Evolutionary conservation across 2,329 filamentous ascomycete genomes (phyloP), one percentile per base, ranked within the genome.

Genomic region (Exophiala aquamarina): DNA sequence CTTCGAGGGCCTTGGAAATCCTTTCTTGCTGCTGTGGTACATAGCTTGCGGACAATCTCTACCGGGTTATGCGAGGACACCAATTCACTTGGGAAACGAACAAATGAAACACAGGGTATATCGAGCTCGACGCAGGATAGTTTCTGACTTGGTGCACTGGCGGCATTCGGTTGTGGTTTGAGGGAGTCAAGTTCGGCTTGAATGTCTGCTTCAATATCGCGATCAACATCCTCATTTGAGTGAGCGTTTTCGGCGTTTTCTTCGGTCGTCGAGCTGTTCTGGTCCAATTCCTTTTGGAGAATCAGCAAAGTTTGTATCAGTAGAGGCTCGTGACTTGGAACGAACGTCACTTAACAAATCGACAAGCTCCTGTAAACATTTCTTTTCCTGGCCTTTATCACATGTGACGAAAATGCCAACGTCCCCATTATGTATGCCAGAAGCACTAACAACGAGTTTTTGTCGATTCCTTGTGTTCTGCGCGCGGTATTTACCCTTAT

Each of bases 401-500:
- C 81, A 83, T 3, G 81, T 83, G 33, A 79, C 76, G 70, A 82
- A 83, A 20, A 84, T 80, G 9, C 82, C 82, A 41, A 73, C 71
- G 59, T 84, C 80, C 13, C 80, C 81, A 43, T 56, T 60, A 47
- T 72, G 68, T 41, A 74, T 56, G 60, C 57, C 56, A 33, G 58
- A 59, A n/a, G 55, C 44, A 41, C 55, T 58, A 44, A 52, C 18
- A 38, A 31, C 39, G 40, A 23, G 32, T 44, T 38, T 19, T 20
- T 28, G 37, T 13, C 35, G 35, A 21, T 19, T 19, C 35, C 41
- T 36, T 28, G 14, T 11, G 7, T 26, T 19, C n/a, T 43, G 26
- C 8, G 35, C 11, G n/a, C 40, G 23, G 33, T 39, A 43, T 31
- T 43, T 37, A 23, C 33, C 20, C 20, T 47, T 47, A 6, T 41